Evolutionary conservation across 2,329 filamentous ascomycete genomes (phyloP), one percentile per base, ranked within the genome.

Genomic region (Hortaea werneckii): DNA sequence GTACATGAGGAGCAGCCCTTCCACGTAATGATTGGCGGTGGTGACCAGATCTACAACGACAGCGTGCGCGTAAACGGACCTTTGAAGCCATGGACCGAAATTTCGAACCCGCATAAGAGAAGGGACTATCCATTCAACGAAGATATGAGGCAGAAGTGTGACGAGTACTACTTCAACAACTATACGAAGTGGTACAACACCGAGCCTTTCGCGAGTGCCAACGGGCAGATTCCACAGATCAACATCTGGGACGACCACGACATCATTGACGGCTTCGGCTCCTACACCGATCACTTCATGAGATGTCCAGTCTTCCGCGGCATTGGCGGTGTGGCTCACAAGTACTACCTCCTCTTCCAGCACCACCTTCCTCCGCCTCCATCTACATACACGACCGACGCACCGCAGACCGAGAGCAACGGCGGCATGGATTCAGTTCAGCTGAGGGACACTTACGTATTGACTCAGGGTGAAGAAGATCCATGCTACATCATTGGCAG

Each of bases 51-150:
- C 54, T 83, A 83, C 66, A 82, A 82, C 53, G 79, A 82, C 46
- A 86, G 85, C 26, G 87, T 96, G 53, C 78, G 90, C 51, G 87
- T 95, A 1, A 73, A 82, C 43, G 90, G 89, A 0, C 90, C 90
- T 1, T 68, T 96, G 27, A 79, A 79, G 56, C 59, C 67, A 5
- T 83, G 79, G 79, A 81, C 79, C 0, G 67, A 71, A 40, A 82
- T 82, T 53, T 54, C 55, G 27, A 82, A 79, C 54, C 79, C 79
- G 1, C 70, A 74, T 54, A 80, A 79, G 65, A 70, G 79, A 55
- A 71, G 75, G 48, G 66, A 74, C 4, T 79, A 73, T 52, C 65
- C 74, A 63, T 95, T 75, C 66, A 76, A 65, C 77, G 85, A 89
- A 58, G 64, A 73, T 49, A 67, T 82, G 68, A 69, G 78, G 46